Evolutionary conservation across 2,329 filamentous ascomycete genomes (phyloP).

Genomic region (Fonsecaea monophora): DNA sequence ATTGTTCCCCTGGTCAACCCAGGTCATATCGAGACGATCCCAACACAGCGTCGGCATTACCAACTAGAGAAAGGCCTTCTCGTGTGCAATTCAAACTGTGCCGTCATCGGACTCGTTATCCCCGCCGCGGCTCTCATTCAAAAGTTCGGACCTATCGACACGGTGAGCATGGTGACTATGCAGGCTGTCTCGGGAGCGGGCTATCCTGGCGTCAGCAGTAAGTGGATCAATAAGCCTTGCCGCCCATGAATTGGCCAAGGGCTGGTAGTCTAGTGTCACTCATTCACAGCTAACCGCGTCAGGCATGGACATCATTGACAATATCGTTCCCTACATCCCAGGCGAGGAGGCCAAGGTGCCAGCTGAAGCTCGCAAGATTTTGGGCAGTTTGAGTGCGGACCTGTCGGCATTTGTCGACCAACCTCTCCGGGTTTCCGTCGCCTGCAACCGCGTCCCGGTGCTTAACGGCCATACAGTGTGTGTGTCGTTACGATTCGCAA

Average conservation of each 20-base stretch:
- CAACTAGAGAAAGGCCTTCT: conserved; percentile 83
- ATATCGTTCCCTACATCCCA: conserved; percentile 90
- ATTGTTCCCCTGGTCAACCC: conserved; percentile 96
- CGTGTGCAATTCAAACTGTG: conserved; percentile 98
- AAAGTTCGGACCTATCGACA: conserved; percentile 77
- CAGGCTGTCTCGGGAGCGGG: conserved; percentile 94
- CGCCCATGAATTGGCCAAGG: no score
- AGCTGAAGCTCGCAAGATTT: conserved; percentile 92
- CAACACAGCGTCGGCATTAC: conserved; percentile 80
- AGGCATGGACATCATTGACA: conserved; percentile 90
- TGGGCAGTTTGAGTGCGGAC: conserved; percentile 75
- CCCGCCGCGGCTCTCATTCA: conserved; percentile 90
- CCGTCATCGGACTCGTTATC: conserved; percentile 93
- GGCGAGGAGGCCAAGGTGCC: conserved; percentile 97
- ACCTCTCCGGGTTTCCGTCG: conserved; percentile 77
- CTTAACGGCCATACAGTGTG: conserved; percentile 96
- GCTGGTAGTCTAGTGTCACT: no score
- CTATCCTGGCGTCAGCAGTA: conserved; percentile 69
- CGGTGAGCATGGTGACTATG: conserved; percentile 88
- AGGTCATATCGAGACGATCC: conserved; percentile 82
- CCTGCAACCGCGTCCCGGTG: conserved; percentile 94
- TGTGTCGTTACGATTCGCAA: conserved; percentile 82
- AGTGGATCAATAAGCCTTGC: no score
- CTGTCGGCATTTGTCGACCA: conserved; percentile 80
- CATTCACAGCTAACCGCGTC: no score